Conservation (phyloP, 495 filamentous ascomycete species). For the Trichocladium uniseriatum region DNA sequence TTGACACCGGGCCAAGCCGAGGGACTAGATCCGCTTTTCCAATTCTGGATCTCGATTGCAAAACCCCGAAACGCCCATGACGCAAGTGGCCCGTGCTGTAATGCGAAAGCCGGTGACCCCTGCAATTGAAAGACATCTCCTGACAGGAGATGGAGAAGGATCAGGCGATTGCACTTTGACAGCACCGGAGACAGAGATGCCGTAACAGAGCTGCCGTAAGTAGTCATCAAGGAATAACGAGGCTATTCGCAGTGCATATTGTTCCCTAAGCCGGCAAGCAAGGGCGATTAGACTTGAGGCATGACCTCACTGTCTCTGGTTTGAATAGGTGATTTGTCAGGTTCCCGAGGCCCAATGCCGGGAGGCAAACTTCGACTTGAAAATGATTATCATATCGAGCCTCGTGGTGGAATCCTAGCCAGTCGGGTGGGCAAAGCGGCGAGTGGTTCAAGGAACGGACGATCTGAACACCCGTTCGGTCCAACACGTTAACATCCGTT, state of each 20-base stretch:
- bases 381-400: slow-evolving; percentile 8
- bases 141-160: too few relatives aligned
- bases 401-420: slow-evolving; percentile 14
- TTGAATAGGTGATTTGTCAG: not conserved
- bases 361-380: not conserved
- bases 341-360: not conserved
- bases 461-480: not conserved
- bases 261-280: too few relatives aligned
- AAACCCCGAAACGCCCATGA: slow-evolving; percentile 3
- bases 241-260: too few relatives aligned
- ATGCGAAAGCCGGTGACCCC: not conserved
- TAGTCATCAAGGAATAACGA: too few relatives aligned
- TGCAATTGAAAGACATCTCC: too few relatives aligned
- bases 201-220: too few relatives aligned
- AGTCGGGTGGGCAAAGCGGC: slow-evolving; percentile 9
- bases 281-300: not conserved
- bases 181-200: too few relatives aligned
- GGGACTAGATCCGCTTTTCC: slow-evolving; percentile 11
- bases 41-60: not conserved
- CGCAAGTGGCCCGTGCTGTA: slow-evolving; percentile 11
- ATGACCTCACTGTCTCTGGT: slow-evolving; percentile 8
- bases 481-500: too few relatives aligned
- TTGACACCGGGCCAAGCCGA: slow-evolving; percentile 1
- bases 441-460: slow-evolving; percentile 6
- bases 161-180: too few relatives aligned